Percentiles rank a stretch among this genome's conserved stretches.
These are phyloP conservation scores for Cucurbitaria berberidis DNA, from an alignment of 2,329 filamentous ascomycete species.

Conservation along the genomic window DNA sequence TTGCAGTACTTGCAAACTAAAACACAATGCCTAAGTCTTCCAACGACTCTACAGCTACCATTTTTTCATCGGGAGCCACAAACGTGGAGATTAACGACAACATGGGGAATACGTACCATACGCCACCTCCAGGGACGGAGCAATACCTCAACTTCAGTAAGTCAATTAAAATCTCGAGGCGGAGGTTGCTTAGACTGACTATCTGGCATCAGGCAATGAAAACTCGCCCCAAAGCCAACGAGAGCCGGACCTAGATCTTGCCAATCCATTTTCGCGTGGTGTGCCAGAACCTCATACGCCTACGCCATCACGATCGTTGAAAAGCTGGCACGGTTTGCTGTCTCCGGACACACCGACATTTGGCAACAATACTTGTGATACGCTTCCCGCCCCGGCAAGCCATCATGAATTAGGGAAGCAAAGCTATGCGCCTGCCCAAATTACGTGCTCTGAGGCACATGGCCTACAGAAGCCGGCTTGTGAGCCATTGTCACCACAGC, in stretches of 20 bases:
- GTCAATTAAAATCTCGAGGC: not conserved
- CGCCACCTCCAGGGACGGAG: conserved; percentile 14
- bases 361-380: not conserved
- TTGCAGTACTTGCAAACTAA: too few species aligned
- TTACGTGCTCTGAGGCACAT: too few species aligned
- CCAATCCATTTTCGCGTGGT: not conserved
- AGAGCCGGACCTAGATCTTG: not conserved
- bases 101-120: conserved; percentile 9
- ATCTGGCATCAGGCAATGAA: not conserved
- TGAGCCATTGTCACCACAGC: too few species aligned
- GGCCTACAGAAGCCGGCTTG: too few species aligned
- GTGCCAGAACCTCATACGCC: conserved; percentile 3
- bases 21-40: not conserved
- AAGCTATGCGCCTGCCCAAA: too few species aligned
- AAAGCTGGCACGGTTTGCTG: conserved; percentile 11
- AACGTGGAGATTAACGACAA: not conserved
- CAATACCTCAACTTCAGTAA: conserved; percentile 6
- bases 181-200: not conserved
- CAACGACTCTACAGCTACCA: not conserved
- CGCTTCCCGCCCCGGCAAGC: not conserved
- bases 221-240: conserved; percentile 2
- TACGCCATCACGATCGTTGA: not conserved
- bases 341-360: conserved; percentile 14
- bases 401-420: too few species aligned
- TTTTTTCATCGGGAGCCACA: not conserved